phyloP scores from a whole-genome alignment of 2,329 filamentous ascomycete species.

The Aspergillus thermomutatus region DNA sequence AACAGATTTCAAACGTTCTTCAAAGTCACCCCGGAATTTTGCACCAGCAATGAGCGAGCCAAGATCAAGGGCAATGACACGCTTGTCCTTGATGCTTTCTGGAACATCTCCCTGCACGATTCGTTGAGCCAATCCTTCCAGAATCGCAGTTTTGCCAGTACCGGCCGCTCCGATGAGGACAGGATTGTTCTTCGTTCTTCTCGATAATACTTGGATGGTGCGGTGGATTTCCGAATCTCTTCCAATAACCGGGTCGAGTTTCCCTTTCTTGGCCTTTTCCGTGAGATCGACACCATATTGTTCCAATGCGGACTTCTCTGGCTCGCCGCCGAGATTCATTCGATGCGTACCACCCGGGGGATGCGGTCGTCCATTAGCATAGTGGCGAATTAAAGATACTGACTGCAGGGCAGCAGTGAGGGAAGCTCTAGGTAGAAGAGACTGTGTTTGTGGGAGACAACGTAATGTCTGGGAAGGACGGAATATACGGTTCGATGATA shows the following conservation, averaged over 20 bases:
- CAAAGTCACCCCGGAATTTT: conserved; percentile 94
- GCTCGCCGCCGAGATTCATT: conserved; percentile 78
- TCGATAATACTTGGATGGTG: conserved; percentile 88
- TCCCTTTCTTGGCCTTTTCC: conserved; percentile 76
- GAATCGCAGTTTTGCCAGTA: conserved; percentile 88
- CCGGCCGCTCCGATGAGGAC: conserved; percentile 90
- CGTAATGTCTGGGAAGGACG: conserved; percentile 18
- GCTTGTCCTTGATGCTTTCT: conserved; percentile 92
- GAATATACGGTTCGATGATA: conserved; percentile 18
- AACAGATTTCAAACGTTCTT: conserved; percentile 87
- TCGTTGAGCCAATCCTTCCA: conserved; percentile 84
- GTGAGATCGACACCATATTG: conserved; percentile 91
- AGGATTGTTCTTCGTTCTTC: conserved; percentile 93
- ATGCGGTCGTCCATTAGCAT: conserved; percentile 67
- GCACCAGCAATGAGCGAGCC: conserved; percentile 92
- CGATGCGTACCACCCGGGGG: conserved; percentile 89
- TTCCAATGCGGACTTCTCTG: conserved; percentile 82
- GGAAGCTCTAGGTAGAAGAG: conserved; percentile 12
- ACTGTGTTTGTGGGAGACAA: conserved; percentile 15
- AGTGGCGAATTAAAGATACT: conserved; percentile 28
- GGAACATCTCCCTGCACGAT: conserved; percentile 92
- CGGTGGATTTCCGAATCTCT: conserved; percentile 87
- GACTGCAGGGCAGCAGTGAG: conserved; percentile 10
- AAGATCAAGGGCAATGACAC: conserved; percentile 81
- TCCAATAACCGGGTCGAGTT: conserved; percentile 93